Conservation (phyloP, 2,329 filamentous ascomycete genomes). For the Cladophialophora carrionii region DNA sequence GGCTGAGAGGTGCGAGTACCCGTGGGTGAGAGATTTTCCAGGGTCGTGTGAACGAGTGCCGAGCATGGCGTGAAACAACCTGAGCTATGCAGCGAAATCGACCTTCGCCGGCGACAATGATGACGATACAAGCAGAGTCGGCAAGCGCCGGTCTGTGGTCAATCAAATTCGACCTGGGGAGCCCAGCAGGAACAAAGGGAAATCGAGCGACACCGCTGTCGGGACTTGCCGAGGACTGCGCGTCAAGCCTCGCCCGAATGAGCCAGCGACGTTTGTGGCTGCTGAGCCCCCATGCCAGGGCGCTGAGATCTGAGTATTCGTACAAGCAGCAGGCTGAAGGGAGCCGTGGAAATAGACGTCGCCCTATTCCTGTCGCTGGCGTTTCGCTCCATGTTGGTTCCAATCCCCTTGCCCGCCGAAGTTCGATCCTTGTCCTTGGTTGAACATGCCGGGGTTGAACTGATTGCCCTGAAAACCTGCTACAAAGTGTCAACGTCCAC, state of each 20-base stretch:
- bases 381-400: slow-evolving; percentile 81
- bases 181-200: neutral
- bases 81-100: neutral
- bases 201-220: neutral
- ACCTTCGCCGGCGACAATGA: neutral
- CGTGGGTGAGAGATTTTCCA: neutral
- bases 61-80: neutral
- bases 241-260: neutral
- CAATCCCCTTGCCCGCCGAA: slow-evolving; percentile 57
- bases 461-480: slow-evolving; percentile 41
- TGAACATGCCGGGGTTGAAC: slow-evolving; percentile 75
- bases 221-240: neutral
- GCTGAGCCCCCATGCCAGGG: neutral
- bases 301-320: neutral
- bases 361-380: slow-evolving; percentile 70
- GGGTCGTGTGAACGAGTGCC: neutral
- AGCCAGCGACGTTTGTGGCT: neutral
- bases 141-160: neutral
- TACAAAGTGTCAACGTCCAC: slow-evolving; percentile 10
- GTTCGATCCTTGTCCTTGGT: slow-evolving; percentile 47
- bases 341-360: neutral
- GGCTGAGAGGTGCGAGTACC: neutral
- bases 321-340: neutral
- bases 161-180: neutral
- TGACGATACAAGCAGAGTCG: neutral